Evolutionary conservation across 768 basidiomycete genomes (phyloP).

Genomic region (Pulveroboletus sp.): DNA sequence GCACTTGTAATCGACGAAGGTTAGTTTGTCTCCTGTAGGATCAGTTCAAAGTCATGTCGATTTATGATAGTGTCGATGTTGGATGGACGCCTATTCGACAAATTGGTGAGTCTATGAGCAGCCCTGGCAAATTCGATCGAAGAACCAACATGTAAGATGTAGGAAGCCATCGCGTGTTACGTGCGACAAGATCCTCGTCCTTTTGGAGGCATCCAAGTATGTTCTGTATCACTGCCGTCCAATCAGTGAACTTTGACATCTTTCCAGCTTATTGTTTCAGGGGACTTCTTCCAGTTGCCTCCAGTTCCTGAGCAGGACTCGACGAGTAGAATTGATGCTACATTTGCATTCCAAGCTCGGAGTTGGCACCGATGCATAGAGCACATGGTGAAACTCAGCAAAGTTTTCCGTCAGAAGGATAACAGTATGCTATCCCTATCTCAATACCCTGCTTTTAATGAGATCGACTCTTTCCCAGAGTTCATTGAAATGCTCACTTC

Average conservation of each 20-base stretch:
- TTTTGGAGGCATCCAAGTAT: conserved; percentile 67
- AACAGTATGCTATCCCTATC: conserved; percentile 31
- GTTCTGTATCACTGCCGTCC: not conserved
- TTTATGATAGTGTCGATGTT: conserved; percentile 63
- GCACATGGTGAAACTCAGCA: conserved; percentile 43
- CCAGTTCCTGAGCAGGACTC: conserved; percentile 55
- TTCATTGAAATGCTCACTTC: conserved; percentile 97
- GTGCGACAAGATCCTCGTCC: conserved; percentile 42
- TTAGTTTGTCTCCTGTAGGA: conserved; percentile 21
- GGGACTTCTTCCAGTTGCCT: conserved; percentile 80
- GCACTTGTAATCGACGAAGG: conserved; percentile 73
- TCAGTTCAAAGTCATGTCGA: not conserved
- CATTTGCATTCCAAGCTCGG: conserved; percentile 63
- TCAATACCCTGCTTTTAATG: not conserved
- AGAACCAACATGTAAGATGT: not conserved
- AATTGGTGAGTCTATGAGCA: conserved; percentile 47
- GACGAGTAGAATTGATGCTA: conserved; percentile 45
- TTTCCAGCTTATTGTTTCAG: conserved; percentile 62
- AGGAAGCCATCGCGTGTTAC: conserved; percentile 37
- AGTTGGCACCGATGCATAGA: conserved; percentile 55
- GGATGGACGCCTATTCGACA: conserved; percentile 65
- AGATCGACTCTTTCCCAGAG: conserved; percentile 37
- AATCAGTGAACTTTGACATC: conserved; percentile 3
- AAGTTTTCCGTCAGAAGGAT: conserved; percentile 73
- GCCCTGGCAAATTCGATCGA: conserved; percentile 22